These are phyloP conservation scores for Psilocybe subaeruginosa DNA, from an alignment of 768 basidiomycete species.

Conservation along the genomic window DNA sequence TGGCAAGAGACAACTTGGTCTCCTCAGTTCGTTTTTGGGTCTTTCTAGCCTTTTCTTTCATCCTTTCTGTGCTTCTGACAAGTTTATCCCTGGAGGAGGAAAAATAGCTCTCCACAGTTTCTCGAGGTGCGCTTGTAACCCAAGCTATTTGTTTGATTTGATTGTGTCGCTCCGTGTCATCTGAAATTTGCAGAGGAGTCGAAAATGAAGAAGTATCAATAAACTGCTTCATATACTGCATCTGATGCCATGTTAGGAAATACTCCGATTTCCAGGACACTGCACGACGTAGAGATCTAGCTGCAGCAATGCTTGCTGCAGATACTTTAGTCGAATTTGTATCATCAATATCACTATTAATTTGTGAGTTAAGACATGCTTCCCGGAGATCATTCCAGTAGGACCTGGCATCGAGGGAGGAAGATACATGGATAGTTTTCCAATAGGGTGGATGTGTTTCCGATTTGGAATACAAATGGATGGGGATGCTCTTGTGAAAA, in stretches of 20 bases:
- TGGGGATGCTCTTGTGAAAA: slow-evolving; percentile 55
- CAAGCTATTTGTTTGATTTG: slow-evolving; percentile 51
- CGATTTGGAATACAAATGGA: slow-evolving; percentile 62
- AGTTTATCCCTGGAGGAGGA: slow-evolving; percentile 39
- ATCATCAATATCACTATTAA: slow-evolving; percentile 13
- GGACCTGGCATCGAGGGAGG: slow-evolving; percentile 37
- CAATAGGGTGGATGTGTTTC: slow-evolving; percentile 56
- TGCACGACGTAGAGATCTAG: slow-evolving; percentile 57
- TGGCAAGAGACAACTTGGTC: slow-evolving; percentile 51
- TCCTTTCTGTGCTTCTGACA: slow-evolving; percentile 45
- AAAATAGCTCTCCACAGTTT: slow-evolving; percentile 50
- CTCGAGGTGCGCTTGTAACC: slow-evolving; percentile 58
- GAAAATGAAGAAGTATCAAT: slow-evolving; percentile 43
- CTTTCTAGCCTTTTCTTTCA: slow-evolving; percentile 33
- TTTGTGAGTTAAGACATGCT: slow-evolving; percentile 43
- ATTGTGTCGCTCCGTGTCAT: slow-evolving; percentile 32
- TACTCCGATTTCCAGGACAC: slow-evolving; percentile 67
- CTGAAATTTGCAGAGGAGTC: slow-evolving; percentile 53
- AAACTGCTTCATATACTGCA: slow-evolving; percentile 60
- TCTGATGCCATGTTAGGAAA: slow-evolving; percentile 68
- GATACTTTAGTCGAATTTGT: slow-evolving; percentile 13
- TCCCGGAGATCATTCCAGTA: slow-evolving; percentile 65
- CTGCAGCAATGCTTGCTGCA: slow-evolving; percentile 31
- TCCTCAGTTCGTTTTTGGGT: slow-evolving; percentile 41
- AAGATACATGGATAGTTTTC: slow-evolving; percentile 47